A percentile compares a stretch with the other conserved stretches of the same genome.
phyloP scores from a whole-genome alignment of 352 stramenopile genomes.

The Globisporangium solare region DNA sequence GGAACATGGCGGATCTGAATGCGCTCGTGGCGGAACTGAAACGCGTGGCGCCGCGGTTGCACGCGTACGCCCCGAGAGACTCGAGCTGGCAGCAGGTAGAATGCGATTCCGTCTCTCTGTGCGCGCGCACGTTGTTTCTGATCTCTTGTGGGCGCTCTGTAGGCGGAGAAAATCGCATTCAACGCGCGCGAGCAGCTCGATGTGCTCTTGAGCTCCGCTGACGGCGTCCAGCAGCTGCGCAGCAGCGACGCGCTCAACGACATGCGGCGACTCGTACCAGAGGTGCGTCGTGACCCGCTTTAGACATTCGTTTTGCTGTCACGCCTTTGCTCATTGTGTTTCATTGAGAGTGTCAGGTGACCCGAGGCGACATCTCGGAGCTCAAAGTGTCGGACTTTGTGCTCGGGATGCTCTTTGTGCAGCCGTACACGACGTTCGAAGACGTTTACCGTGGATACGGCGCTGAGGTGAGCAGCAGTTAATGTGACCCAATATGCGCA shows the following conservation, averaged over 20 bases:
- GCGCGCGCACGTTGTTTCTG: not conserved
- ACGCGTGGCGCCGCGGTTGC: conserved; percentile 45
- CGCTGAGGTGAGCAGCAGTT: conserved; percentile 30
- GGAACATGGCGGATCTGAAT: conserved; percentile 26
- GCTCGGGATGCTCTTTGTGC: conserved; percentile 72
- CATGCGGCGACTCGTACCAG: conserved; percentile 66
- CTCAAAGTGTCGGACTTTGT: conserved; percentile 78
- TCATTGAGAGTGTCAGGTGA: conserved; percentile 21
- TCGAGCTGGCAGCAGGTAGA: conserved; percentile 54
- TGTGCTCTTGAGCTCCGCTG: conserved; percentile 37
- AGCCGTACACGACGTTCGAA: conserved; percentile 65
- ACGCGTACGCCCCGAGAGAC: conserved; percentile 52
- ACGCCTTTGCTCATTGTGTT: too few relatives aligned
- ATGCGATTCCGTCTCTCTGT: not conserved
- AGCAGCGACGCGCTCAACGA: conserved; percentile 43
- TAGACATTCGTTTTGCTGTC: not conserved
- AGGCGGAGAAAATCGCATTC: conserved; percentile 52
- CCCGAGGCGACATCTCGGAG: conserved; percentile 64
- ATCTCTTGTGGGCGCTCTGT: not conserved
- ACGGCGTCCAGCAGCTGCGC: conserved; percentile 54
- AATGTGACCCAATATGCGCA: too few relatives aligned
- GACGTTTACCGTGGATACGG: conserved; percentile 60
- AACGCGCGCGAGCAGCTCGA: conserved; percentile 47
- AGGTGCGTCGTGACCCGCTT: conserved; percentile 22
- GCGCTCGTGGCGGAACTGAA: conserved; percentile 43